phyloP scores from a whole-genome alignment of 495 filamentous ascomycete genomes.

The Penicillium lagena region DNA sequence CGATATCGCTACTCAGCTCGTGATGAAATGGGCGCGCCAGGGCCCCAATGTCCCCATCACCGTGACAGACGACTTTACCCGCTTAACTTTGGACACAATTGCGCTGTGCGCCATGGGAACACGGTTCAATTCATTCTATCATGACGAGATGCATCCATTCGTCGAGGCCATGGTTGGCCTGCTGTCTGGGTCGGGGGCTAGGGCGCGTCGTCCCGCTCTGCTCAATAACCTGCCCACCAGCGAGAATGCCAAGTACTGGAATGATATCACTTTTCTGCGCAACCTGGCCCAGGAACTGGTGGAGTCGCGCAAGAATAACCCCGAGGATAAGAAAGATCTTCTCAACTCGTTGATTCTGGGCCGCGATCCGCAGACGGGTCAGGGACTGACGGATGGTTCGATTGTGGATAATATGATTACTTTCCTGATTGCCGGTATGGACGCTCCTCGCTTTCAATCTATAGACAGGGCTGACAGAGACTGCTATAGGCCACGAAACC shows the following conservation, averaged over 20 bases:
- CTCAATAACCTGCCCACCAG: constrained; percentile 41
- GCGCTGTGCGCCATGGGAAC: constrained; percentile 67
- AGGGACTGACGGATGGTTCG: constrained; percentile 51
- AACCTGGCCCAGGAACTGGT: constrained; percentile 54
- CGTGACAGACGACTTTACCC: constrained; percentile 67
- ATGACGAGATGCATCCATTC: constrained; percentile 61
- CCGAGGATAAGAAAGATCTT: constrained; percentile 58
- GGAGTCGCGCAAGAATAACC: constrained; percentile 48
- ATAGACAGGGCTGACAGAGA: too few species aligned
- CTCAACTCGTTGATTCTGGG: constrained; percentile 65
- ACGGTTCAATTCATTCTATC: constrained; percentile 72
- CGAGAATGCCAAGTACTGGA: constrained; percentile 49
- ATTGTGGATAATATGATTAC: constrained; percentile 69
- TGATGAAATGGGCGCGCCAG: constrained; percentile 67
- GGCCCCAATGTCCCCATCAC: constrained; percentile 50
- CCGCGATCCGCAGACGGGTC: constrained; percentile 59
- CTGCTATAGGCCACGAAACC: constrained; percentile 57
- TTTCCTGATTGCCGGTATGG: constrained; percentile 53
- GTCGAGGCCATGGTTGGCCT: constrained; percentile 57
- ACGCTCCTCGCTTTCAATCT: too few species aligned
- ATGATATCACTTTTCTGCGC: constrained; percentile 51
- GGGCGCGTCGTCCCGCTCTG: constrained; percentile 45
- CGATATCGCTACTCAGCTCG: constrained; percentile 64
- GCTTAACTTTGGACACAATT: constrained; percentile 66
- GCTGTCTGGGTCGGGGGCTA: constrained; percentile 47